A percentile compares a stretch with the other conserved stretches of the same genome.
Conservation (phyloP, 2,329 filamentous ascomycete species). For the Fulvia fulva region DNA sequence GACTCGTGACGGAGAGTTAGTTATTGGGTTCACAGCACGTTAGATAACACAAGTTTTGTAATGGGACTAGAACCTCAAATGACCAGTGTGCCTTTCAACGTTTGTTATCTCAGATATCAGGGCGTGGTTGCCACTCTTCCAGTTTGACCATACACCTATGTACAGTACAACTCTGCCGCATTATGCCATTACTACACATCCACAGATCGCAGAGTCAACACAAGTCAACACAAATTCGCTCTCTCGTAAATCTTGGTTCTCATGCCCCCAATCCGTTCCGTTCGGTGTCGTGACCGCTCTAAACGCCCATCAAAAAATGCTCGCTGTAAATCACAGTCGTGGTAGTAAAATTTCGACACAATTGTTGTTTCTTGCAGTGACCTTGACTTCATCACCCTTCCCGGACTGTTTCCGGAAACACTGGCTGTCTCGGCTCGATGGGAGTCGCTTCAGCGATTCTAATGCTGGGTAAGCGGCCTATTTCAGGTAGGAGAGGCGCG, state of each 20-base stretch:
- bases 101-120: too few species aligned
- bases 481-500: constrained; percentile 35
- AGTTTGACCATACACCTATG: too few species aligned
- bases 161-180: neutral
- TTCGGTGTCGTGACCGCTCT: neutral
- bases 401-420: constrained; percentile 10
- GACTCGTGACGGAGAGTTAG: too few species aligned
- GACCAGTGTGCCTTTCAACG: too few species aligned
- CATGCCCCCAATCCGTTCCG: too few species aligned
- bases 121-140: too few species aligned
- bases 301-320: neutral
- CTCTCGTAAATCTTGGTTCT: constrained; percentile 2
- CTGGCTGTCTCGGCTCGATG: constrained; percentile 21
- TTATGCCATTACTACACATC: neutral
- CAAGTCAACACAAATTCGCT: neutral
- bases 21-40: neutral
- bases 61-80: too few species aligned
- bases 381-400: constrained; percentile 9
- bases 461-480: constrained; percentile 43
- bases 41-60: neutral
- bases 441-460: constrained; percentile 39
- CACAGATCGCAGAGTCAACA: neutral
- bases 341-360: constrained; percentile 1
- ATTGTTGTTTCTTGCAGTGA: constrained; percentile 5
- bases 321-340: neutral